Percentiles rank a stretch among this genome's conserved stretches.
Conservation (phyloP, 2,329 filamentous ascomycete species). For the Dissoconium aciculare region DNA sequence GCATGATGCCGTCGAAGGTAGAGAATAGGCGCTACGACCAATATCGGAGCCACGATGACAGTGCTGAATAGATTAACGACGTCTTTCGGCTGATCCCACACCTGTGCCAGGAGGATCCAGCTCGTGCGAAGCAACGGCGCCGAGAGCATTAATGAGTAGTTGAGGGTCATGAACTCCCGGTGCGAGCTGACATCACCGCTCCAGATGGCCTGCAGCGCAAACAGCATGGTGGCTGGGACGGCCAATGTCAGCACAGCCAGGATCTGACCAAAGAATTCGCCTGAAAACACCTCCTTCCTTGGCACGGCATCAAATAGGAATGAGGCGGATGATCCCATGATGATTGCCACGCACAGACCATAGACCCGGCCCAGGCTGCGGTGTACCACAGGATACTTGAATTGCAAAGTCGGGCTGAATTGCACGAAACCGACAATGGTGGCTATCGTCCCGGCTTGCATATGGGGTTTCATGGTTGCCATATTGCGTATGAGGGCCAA, state of each 20-base stretch:
- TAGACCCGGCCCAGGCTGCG: not conserved
- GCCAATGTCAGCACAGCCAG: not conserved
- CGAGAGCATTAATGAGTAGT: not conserved
- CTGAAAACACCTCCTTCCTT: not conserved
- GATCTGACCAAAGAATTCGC: not conserved
- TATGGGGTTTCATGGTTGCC: not conserved
- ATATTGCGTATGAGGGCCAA: not conserved
- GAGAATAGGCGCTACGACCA: not conserved
- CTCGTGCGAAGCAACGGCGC: not conserved
- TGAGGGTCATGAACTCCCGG: not conserved
- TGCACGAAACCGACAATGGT: not conserved
- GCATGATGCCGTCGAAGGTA: not conserved
- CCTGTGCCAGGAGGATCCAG: not conserved
- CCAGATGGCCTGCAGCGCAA: constrained; percentile 1
- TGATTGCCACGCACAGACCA: not conserved
- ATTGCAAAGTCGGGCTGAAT: not conserved
- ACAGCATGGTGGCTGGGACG: not conserved
- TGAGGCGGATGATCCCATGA: not conserved
- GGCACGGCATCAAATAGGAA: not conserved
- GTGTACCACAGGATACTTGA: not conserved
- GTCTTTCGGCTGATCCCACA: not conserved
- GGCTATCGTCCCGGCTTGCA: not conserved
- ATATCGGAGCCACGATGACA: not conserved
- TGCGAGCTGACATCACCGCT: not conserved
- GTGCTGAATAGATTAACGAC: constrained; percentile 1